Conservation (phyloP, 2,329 filamentous ascomycete species). For the Pestalotiopsis sp. region DNA sequence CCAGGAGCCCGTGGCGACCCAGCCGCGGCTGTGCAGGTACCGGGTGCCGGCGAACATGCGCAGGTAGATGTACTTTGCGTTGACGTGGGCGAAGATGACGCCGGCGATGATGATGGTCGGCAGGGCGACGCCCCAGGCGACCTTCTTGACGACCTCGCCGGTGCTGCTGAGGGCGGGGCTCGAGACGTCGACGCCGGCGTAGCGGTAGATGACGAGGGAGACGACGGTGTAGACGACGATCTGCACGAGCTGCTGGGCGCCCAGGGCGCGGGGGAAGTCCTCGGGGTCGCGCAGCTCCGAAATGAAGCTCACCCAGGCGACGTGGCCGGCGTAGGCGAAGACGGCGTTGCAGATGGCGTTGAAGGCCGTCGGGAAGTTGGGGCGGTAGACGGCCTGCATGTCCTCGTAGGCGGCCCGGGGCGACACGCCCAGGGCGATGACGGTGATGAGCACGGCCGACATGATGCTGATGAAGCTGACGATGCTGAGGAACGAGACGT, state of each 20-base stretch:
- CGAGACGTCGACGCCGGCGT: constrained; percentile 60
- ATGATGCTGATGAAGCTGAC: constrained; percentile 65
- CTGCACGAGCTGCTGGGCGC: constrained; percentile 55
- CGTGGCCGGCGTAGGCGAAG: constrained; percentile 66
- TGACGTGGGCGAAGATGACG: constrained; percentile 70
- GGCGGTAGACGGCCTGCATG: constrained; percentile 35
- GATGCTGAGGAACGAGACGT: constrained; percentile 63
- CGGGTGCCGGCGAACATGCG: constrained; percentile 64
- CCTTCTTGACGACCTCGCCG: constrained; percentile 54
- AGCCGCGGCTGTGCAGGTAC: constrained; percentile 52
- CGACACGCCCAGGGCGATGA: constrained; percentile 60
- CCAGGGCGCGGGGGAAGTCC: constrained; percentile 55
- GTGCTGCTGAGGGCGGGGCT: constrained; percentile 69
- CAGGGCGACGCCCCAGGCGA: constrained; percentile 68
- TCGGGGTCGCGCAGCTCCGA: constrained; percentile 63
- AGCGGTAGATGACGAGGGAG: constrained; percentile 69
- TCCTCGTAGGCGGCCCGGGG: constrained; percentile 35
- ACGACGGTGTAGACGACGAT: constrained; percentile 65
- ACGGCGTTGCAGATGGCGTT: constrained; percentile 64
- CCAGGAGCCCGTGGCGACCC: constrained; percentile 59
- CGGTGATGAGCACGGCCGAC: constrained; percentile 62
- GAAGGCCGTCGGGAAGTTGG: constrained; percentile 54
- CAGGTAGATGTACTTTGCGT: constrained; percentile 66
- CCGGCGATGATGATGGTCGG: constrained; percentile 73
- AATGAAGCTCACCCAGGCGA: constrained; percentile 69